phyloP scores from a whole-genome alignment of 78 protist species.

The Isochrysis galbana region DNA sequence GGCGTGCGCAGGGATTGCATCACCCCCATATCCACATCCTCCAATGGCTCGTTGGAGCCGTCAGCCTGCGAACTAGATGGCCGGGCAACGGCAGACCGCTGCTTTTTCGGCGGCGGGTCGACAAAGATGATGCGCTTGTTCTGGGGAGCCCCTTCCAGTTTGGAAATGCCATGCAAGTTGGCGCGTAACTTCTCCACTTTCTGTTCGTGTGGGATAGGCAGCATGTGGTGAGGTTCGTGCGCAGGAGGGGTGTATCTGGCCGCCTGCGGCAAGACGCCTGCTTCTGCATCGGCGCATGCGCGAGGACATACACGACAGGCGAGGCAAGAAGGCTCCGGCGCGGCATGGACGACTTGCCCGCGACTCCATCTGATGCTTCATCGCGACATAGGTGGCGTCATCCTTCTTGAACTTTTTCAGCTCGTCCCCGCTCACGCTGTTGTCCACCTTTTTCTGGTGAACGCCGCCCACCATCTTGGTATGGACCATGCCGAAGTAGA shows the following conservation, averaged over 20 bases:
- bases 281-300: too few species aligned
- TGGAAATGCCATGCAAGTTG: not conserved
- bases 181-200: not conserved
- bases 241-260: too few species aligned
- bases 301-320: too few species aligned
- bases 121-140: conserved; percentile 37
- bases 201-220: not conserved
- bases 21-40: too few species aligned
- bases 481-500: conserved; percentile 52
- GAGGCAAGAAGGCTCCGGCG: too few species aligned
- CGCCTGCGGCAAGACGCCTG: too few species aligned
- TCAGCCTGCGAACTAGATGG: too few species aligned
- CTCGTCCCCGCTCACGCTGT: not conserved
- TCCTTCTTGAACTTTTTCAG: conserved; percentile 11
- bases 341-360: too few species aligned
- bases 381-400: conserved; percentile 7
- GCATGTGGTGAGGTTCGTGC: not conserved
- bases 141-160: not conserved
- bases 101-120: too few species aligned
- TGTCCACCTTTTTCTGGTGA: not conserved
- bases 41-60: too few species aligned
- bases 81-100: too few species aligned
- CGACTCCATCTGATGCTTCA: not conserved
- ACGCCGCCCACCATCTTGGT: conserved; percentile 17
- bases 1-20: too few species aligned